Base-by-base conservation (phyloP, 495 filamentous ascomycete species). In the Penicillium herquei region DNA sequence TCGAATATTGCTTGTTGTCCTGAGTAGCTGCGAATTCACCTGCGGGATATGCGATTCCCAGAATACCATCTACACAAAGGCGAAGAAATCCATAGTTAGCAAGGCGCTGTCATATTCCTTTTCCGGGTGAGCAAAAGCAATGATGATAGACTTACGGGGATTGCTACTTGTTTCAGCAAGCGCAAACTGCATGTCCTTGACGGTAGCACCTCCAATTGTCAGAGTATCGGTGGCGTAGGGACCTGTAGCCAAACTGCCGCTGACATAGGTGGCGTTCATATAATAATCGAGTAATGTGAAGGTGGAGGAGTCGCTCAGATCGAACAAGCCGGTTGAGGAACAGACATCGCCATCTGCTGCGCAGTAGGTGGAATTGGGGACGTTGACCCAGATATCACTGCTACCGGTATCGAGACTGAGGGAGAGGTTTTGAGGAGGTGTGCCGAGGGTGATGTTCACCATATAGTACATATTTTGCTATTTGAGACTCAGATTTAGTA, bases 201-300 rank as follows among this genome's bases (percentile, higher is more conserved):
- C 64, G 32, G 59, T 79, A 17, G 74, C 70, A 16, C 75, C 76
- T 2, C 83, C 88, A 57, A 96, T 78, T 7, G 64, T 64, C 55
- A 96, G 68, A 4, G 81, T 87, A 65, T 96, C 92, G 5, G 80
- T 85, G 14, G 83, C 88, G 70, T 93, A 96, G 63, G 89, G 87
- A 14, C 92, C 92, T 2, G 64, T 63, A 2, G 89, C 85, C 34
- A 81, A 84, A 3, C 84, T 84, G 33, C 85, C 84, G 67, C 92
- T 88, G 40, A 87, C 85, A 63, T 96, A 96, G 12, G 82, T 82
- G 43, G 92, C 92, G 61, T 89, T 83, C 74, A 96, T 95, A 37
- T 81, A 76, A 56, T 74, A 80, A 49, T 81, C 80, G 40, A 92
- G 63, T 56, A 83, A 82, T 43, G 81, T 65, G 69, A 86, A 91